Conservation (phyloP, 2,329 filamentous ascomycete genomes). For the Didymella arachidicola region DNA sequence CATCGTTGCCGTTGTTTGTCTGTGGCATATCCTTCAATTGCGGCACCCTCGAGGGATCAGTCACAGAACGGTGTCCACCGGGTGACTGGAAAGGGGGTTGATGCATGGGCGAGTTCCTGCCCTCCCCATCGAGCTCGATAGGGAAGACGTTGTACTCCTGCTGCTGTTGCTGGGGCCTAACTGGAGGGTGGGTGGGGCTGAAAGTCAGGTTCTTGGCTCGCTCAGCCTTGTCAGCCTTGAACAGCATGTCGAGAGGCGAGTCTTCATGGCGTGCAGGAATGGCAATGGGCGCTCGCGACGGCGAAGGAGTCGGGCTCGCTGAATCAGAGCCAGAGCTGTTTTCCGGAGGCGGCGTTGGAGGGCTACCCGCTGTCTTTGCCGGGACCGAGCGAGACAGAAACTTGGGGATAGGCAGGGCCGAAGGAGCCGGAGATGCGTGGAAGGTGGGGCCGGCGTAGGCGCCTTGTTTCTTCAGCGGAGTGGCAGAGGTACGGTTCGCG, state of each 20-base stretch:
- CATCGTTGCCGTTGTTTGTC: constrained; percentile 55
- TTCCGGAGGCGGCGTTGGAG: constrained; percentile 61
- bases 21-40: constrained; percentile 32
- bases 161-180: constrained; percentile 47
- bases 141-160: constrained; percentile 66
- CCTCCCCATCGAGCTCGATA: constrained; percentile 67
- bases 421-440: constrained; percentile 91
- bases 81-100: constrained; percentile 37
- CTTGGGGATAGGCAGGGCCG: constrained; percentile 86
- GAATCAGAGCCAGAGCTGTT: constrained; percentile 54
- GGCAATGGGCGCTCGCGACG: constrained; percentile 58
- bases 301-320: constrained; percentile 55
- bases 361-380: constrained; percentile 53
- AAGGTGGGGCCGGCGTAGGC: constrained; percentile 94
- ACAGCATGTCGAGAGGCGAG: constrained; percentile 88
- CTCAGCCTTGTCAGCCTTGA: constrained; percentile 84
- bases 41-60: constrained; percentile 42
- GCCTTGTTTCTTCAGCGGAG: constrained; percentile 48
- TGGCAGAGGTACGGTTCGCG: constrained; percentile 32
- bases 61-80: constrained; percentile 37
- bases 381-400: constrained; percentile 81
- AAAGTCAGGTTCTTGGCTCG: constrained; percentile 67
- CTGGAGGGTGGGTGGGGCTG: constrained; percentile 33
- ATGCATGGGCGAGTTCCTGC: constrained; percentile 29
- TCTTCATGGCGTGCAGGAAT: constrained; percentile 61